These are phyloP conservation scores for Pichia rugopelliculosa DNA, from an alignment of 805 yeast species.

Conservation along the genomic window DNA sequence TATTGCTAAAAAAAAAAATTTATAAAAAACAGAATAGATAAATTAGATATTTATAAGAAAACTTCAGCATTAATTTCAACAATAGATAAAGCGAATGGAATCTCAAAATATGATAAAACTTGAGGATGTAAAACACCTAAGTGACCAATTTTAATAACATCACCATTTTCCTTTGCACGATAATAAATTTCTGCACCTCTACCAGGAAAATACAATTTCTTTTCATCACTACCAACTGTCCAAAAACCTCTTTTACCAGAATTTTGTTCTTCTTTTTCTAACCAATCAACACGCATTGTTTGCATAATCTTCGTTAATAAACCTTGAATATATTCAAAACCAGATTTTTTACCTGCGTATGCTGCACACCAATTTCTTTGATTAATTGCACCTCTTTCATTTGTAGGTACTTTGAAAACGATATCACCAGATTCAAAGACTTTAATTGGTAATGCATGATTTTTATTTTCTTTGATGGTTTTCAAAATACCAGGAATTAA, in stretches of 20 bases:
- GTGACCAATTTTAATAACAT: constrained; percentile 60
- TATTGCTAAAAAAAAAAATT: too few relatives aligned
- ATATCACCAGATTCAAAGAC: constrained; percentile 96
- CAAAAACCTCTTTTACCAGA: constrained; percentile 71
- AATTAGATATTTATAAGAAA: constrained; percentile 47
- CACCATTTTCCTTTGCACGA: constrained; percentile 55
- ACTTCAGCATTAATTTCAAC: constrained; percentile 88
- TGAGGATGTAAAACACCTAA: constrained; percentile 96
- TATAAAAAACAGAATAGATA: background rate
- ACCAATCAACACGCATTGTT: constrained; percentile 86
- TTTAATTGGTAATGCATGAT: constrained; percentile 88
- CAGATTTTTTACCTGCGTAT: constrained; percentile 90
- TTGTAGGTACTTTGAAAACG: constrained; percentile 67
- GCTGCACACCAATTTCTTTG: constrained; percentile 94
- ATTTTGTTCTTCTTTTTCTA: constrained; percentile 44
- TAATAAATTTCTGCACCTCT: constrained; percentile 88
- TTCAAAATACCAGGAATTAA: constrained; percentile 90
- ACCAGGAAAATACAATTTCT: constrained; percentile 87
- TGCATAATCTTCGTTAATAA: constrained; percentile 91
- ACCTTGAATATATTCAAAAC: constrained; percentile 93
- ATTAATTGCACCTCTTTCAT: constrained; percentile 84
- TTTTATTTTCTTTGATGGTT: constrained; percentile 92
- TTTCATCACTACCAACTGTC: constrained; percentile 64
- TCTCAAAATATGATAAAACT: constrained; percentile 77
- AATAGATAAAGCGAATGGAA: constrained; percentile 87